These are phyloP conservation scores for Fusarium virguliforme DNA, from an alignment of 2,329 filamentous ascomycete species.

Conservation along the genomic window DNA sequence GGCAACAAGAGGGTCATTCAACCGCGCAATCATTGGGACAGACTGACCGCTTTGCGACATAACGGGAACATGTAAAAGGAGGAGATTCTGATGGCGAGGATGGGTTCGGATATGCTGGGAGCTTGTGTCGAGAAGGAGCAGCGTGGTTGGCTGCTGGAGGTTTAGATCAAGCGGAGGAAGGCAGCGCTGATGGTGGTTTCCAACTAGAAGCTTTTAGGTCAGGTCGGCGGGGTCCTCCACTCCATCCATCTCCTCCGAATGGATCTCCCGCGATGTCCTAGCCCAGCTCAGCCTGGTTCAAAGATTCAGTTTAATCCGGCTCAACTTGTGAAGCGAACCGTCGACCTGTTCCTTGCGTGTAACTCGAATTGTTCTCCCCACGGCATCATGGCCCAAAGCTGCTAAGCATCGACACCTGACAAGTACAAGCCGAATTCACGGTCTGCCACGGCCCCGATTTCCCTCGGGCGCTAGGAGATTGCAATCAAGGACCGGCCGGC, in stretches of 20 bases:
- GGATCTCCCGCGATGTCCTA: constrained; percentile 33
- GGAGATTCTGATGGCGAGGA: constrained; percentile 15
- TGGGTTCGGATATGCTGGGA: constrained; percentile 21
- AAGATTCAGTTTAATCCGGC: constrained; percentile 25
- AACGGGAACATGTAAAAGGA: neutral
- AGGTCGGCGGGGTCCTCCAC: constrained; percentile 18
- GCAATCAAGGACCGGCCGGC: constrained; percentile 2
- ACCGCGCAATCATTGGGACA: constrained; percentile 4
- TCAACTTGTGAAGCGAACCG: constrained; percentile 23
- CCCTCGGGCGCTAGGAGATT: constrained; percentile 39
- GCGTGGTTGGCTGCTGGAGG: neutral
- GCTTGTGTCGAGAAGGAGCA: neutral
- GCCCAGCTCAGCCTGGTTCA: constrained; percentile 35
- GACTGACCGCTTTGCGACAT: constrained; percentile 1
- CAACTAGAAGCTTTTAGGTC: constrained; percentile 11
- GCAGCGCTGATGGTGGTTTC: constrained; percentile 15
- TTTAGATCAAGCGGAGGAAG: constrained; percentile 12
- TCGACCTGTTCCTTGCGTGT: constrained; percentile 28
- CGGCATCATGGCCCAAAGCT: neutral
- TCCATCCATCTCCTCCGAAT: neutral
- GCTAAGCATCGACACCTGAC: constrained; percentile 15
- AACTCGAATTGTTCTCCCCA: constrained; percentile 3
- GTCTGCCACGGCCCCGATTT: constrained; percentile 22
- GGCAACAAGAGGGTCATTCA: neutral
- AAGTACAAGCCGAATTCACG: constrained; percentile 31